Evolutionary conservation across 305 asterid genomes (phyloP).

Genomic region (Rubia tinctorum): DNA sequence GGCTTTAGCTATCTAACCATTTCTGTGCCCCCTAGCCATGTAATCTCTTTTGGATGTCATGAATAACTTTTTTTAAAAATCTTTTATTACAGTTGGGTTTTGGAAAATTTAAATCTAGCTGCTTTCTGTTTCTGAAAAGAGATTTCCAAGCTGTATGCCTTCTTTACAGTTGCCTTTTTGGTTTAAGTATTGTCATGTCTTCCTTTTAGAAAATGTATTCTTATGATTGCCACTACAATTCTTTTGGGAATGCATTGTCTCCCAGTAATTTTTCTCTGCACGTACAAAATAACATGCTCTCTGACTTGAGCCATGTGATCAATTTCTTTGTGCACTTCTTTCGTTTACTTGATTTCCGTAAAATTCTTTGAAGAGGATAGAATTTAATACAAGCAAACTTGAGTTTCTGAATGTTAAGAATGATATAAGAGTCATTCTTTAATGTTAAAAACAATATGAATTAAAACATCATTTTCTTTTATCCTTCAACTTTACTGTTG

Average conservation of each 20-base stretch:
- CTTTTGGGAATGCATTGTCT: not conserved
- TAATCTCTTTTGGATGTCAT: slow-evolving; percentile 33
- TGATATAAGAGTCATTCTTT: not conserved
- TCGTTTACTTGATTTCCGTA: not conserved
- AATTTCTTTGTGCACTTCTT: not conserved
- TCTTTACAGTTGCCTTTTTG: not conserved
- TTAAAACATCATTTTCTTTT: not conserved
- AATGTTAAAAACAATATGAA: not conserved
- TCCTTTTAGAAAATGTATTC: not conserved
- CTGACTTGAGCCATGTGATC: not conserved
- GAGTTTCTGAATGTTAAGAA: not conserved
- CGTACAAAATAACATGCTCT: not conserved
- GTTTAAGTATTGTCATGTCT: not conserved
- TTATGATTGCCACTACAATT: not conserved
- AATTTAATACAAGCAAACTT: not conserved
- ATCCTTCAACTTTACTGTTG: not conserved
- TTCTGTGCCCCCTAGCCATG: slow-evolving; percentile 98
- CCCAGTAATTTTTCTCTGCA: not conserved
- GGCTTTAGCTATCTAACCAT: slow-evolving; percentile 88
- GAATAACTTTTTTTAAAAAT: not conserved
- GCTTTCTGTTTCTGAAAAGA: not conserved
- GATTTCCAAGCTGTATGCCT: not conserved
- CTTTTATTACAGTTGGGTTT: not conserved
- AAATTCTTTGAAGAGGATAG: not conserved
- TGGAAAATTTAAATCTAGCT: not conserved